Evolutionary conservation across 768 basidiomycete species (phyloP).

Genomic region (Boletus vinaceobasis): DNA sequence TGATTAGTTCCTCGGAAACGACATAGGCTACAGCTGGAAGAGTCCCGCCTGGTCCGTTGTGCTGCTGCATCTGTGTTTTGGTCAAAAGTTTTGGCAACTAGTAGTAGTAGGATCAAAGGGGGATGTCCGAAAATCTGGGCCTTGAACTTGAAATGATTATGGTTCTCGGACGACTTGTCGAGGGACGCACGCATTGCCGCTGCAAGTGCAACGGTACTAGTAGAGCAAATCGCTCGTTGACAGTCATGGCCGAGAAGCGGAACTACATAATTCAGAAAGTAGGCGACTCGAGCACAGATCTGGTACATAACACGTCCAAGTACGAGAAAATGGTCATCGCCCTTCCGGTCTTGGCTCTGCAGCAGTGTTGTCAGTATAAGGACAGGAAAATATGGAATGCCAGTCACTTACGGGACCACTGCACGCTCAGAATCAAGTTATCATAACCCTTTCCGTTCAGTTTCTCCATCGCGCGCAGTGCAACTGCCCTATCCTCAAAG

Average conservation of each 20-base stretch:
- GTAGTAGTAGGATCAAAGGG: too few relatives aligned
- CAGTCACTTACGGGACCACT: constrained; percentile 57
- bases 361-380: not conserved
- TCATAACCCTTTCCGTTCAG: constrained; percentile 91
- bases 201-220: too few relatives aligned
- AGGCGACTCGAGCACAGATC: constrained; percentile 1
- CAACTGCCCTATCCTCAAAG: constrained; percentile 78
- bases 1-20: constrained; percentile 56
- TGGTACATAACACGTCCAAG: not conserved
- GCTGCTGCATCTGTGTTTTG: constrained; percentile 9
- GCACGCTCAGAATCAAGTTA: constrained; percentile 74
- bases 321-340: constrained; percentile 17
- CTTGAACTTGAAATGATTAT: too few relatives aligned
- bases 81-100: not conserved
- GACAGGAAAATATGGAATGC: not conserved
- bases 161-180: not conserved
- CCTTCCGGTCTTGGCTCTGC: constrained; percentile 45
- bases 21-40: constrained; percentile 41
- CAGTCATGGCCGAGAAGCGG: not conserved
- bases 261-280: not conserved
- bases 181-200: not conserved
- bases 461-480: constrained; percentile 88
- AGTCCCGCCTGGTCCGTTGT: not conserved
- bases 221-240: not conserved
- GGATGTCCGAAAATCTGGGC: not conserved